Conservation (phyloP, 345 rosid genomes). For the Pseudoturritis turrita region DNA sequence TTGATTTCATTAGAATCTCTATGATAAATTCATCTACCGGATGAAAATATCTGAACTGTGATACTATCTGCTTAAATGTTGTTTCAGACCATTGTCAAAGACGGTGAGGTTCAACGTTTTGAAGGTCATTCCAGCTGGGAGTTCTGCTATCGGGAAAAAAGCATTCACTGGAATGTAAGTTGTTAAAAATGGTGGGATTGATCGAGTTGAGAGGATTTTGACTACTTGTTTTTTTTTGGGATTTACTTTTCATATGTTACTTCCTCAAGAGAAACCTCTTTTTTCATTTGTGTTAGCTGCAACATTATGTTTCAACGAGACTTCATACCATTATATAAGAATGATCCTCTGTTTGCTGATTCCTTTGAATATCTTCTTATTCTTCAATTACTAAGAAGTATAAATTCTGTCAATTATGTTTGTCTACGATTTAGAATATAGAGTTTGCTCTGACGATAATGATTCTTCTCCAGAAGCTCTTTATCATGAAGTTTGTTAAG, state of each 20-base stretch:
- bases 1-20: background rate
- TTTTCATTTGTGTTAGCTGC: background rate
- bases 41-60: background rate
- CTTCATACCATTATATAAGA: background rate
- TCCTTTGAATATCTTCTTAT: background rate
- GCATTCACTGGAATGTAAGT: slow-evolving; percentile 43
- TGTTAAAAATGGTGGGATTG: background rate
- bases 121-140: slow-evolving; percentile 69
- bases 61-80: background rate
- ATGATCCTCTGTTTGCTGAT: background rate
- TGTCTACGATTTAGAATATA: background rate
- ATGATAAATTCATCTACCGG: background rate
- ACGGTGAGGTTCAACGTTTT: slow-evolving; percentile 63
- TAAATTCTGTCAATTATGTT: background rate
- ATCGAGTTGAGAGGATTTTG: background rate
- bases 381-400: background rate
- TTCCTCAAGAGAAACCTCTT: background rate
- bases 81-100: slow-evolving; percentile 61
- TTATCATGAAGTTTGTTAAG: no score
- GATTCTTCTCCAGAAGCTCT: no score
- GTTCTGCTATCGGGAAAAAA: slow-evolving; percentile 58
- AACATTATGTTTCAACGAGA: background rate
- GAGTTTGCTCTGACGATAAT: background rate
- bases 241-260: background rate
- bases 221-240: background rate